These are phyloP conservation scores for Boletus pseudopeckii DNA, from an alignment of 768 basidiomycete species.

Conservation along the genomic window DNA sequence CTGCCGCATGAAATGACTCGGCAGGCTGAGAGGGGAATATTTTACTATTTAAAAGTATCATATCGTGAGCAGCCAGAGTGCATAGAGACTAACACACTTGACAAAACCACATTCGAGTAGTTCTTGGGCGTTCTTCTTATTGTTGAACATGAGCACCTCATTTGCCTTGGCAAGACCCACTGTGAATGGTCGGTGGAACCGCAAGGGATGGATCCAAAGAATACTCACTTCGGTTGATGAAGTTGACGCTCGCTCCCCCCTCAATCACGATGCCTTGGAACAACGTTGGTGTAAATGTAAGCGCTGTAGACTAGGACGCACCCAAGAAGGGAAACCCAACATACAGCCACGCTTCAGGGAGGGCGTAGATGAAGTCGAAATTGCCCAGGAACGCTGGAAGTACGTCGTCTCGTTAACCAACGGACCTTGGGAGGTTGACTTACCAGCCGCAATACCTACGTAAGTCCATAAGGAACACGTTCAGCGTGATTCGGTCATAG, in stretches of 20 bases:
- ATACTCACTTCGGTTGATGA: constrained; percentile 58
- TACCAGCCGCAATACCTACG: constrained; percentile 65
- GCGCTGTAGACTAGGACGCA: constrained; percentile 1
- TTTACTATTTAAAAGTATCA: constrained; percentile 37
- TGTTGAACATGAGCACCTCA: constrained; percentile 68
- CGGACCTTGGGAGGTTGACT: neutral
- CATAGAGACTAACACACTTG: constrained; percentile 42
- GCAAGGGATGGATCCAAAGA: neutral
- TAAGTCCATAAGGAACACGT: neutral
- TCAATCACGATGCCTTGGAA: constrained; percentile 59
- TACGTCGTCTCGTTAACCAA: neutral
- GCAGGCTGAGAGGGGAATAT: constrained; percentile 54
- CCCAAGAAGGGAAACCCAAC: constrained; percentile 69
- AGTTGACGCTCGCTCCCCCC: constrained; percentile 66
- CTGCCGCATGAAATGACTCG: constrained; percentile 51
- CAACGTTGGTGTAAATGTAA: neutral
- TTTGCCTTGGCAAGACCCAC: constrained; percentile 71
- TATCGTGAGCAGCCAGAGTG: neutral
- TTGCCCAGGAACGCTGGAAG: constrained; percentile 59
- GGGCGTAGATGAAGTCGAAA: constrained; percentile 71
- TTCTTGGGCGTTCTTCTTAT: constrained; percentile 58
- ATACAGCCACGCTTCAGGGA: constrained; percentile 59
- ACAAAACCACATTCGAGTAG: constrained; percentile 59
- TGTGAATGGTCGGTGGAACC: constrained; percentile 22
- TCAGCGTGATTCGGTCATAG: neutral